A percentile compares a stretch with the other conserved stretches of the same genome.
These are phyloP conservation scores for Meyerozyma carpophila DNA, from an alignment of 1,139 yeast species.

Conservation along the genomic window DNA sequence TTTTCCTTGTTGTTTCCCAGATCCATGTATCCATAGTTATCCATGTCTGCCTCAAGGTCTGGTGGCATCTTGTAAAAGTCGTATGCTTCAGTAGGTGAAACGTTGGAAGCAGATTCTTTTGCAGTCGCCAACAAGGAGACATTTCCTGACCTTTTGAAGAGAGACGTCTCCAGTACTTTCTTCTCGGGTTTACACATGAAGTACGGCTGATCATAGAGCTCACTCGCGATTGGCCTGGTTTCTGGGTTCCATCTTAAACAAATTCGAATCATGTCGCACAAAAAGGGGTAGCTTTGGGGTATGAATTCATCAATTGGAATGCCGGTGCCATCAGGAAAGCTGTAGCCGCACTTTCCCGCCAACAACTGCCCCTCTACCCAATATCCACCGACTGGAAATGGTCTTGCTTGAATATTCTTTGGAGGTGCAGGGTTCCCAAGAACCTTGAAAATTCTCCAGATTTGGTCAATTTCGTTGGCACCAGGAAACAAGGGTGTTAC, in stretches of 20 bases:
- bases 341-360: slow-evolving; percentile 47
- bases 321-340: slow-evolving; percentile 42
- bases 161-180: background rate
- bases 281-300: slow-evolving; percentile 15
- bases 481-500: slow-evolving; percentile 85
- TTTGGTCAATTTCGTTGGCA: slow-evolving; percentile 68
- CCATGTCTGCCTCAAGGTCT: background rate
- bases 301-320: slow-evolving; percentile 20
- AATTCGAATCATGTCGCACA: background rate
- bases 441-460: slow-evolving; percentile 56
- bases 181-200: background rate
- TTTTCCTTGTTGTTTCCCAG: background rate
- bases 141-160: background rate
- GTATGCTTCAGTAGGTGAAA: background rate
- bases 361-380: slow-evolving; percentile 59
- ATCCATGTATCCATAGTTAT: background rate
- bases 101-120: background rate
- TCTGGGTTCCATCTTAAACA: slow-evolving; percentile 2
- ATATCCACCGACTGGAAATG: slow-evolving; percentile 54
- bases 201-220: slow-evolving; percentile 3
- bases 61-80: background rate
- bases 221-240: slow-evolving; percentile 7
- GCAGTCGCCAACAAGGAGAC: background rate
- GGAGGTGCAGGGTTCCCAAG: slow-evolving; percentile 63
- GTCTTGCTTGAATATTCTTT: slow-evolving; percentile 5